Conservation (phyloP, 345 rosid species). For the Mercurialis annua region DNA sequence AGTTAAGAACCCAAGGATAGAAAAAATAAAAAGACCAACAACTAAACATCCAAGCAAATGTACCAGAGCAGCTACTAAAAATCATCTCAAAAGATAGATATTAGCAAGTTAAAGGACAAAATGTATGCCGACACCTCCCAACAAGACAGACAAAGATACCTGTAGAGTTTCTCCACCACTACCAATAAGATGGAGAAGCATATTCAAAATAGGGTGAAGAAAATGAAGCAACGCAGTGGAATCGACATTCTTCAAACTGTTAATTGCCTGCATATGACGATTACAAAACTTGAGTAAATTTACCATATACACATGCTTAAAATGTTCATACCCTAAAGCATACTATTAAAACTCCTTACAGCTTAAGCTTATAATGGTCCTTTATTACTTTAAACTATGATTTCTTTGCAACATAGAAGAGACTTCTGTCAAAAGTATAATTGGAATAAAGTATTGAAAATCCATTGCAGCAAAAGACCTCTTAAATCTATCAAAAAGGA, state of each 20-base stretch:
- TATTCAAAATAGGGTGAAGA: constrained; percentile 90
- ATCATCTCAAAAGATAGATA: not conserved
- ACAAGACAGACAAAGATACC: constrained; percentile 43
- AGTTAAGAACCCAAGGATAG: constrained; percentile 9
- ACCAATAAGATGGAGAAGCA: constrained; percentile 98
- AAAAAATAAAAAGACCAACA: constrained; percentile 1
- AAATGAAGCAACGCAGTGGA: constrained; percentile 98
- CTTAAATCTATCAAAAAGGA: not conserved
- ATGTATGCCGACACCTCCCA: not conserved
- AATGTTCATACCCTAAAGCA: too few relatives aligned
- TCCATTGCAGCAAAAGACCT: not conserved
- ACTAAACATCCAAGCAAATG: constrained; percentile 7
- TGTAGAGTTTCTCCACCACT: constrained; percentile 99
- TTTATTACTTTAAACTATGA: not conserved
- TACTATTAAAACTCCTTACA: not conserved
- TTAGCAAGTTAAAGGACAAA: not conserved
- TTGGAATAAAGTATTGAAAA: not conserved
- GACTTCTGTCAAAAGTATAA: not conserved
- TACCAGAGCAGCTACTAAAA: not conserved
- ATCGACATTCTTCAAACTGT: constrained; percentile 96
- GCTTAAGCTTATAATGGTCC: not conserved
- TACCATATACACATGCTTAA: too few relatives aligned
- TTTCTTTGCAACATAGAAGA: not conserved
- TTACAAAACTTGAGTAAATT: not conserved
- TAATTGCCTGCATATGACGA: constrained; percentile 70